Evolutionary conservation across 179 eudicot genomes (phyloP), one percentile per base, ranked within the genome.

Genomic region (Silene noctiflora): DNA sequence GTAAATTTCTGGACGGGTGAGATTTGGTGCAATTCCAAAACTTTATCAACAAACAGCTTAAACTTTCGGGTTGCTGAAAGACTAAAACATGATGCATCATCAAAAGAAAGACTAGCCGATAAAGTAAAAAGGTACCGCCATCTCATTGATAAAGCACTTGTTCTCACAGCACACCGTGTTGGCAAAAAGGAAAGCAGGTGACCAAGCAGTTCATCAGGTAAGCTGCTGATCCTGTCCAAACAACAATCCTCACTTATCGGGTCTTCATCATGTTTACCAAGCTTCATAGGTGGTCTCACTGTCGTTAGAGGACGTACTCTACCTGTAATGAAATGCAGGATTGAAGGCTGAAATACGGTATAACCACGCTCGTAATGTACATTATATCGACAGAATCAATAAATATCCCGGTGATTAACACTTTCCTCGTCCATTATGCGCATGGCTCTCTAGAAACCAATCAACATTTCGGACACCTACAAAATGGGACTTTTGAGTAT

Each of bases 101-200:
- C 25, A 59, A 59, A 59, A 59, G 25, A 59, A 19, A 60, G 64
- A 60, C 27, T 3, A 21, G 4, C 11, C 13, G 64, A 21, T 20
- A 60, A 60, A 1, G 35, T 80, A 51, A 72, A 80, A 10, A 53
- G 35, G 53, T 75, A 33, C 17, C 21, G 33, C 83, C 83, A 80
- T 76, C 72, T 51, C 27, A 33, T 44, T 2, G 79, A 75, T 25
- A 80, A 63, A 75, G 70, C 27, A 46, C 79, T 70, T n/a, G 67
- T 75, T 0, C 76, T 64, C 16, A 80, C 76, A 0, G 72, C 82
- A 62, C 53, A 19, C 42, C 69, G 63, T 13, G 79, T 80, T 75
- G 82, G 78, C 35, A 75, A 69, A 20, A 29, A 58, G 20, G 82
- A 74, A 22, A 79, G 82, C 42, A 79, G 71, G 17, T 64, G 76